A percentile compares a stretch with the other conserved stretches of the same genome.
These are phyloP conservation scores for Zymoseptoria crescenta DNA, from an alignment of 2,329 filamentous ascomycete genomes.

Conservation along the genomic window DNA sequence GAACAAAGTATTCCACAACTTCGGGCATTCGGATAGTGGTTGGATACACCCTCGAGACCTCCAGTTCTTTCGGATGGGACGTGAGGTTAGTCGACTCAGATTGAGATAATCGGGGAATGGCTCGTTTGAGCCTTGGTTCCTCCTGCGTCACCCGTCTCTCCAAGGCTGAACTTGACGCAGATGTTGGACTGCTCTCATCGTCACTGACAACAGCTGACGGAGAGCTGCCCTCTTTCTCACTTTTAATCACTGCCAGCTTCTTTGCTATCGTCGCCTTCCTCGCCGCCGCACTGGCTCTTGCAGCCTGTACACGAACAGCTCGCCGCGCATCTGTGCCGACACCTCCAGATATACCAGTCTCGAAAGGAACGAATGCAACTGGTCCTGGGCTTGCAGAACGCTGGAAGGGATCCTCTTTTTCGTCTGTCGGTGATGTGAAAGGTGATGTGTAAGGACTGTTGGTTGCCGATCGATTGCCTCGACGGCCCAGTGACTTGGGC, in stretches of 20 bases:
- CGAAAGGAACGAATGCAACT: constrained; percentile 18
- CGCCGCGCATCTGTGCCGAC: constrained; percentile 14
- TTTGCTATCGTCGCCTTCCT: constrained; percentile 15
- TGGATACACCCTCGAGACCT: constrained; percentile 11
- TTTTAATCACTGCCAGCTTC: constrained; percentile 8
- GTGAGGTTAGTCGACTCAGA: constrained; percentile 4
- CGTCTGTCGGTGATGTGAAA: constrained; percentile 5
- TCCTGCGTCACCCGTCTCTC: not conserved
- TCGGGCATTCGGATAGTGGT: constrained; percentile 12
- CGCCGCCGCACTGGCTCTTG: constrained; percentile 14
- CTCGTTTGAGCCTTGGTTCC: not conserved
- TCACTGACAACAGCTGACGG: constrained; percentile 8
- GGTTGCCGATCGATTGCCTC: constrained; percentile 4
- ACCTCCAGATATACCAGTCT: constrained; percentile 13
- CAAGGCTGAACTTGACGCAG: constrained; percentile 6
- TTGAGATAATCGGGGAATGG: constrained; percentile 2
- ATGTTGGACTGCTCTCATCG: constrained; percentile 4
- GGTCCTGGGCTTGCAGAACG: not conserved
- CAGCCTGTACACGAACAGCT: constrained; percentile 18
- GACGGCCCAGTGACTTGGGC: not conserved
- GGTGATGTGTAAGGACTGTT: constrained; percentile 11
- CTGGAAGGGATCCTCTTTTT: constrained; percentile 8
- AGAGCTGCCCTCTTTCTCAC: constrained; percentile 3
- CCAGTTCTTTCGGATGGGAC: constrained; percentile 2
- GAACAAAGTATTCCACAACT: constrained; percentile 12